phyloP scores from a whole-genome alignment of 225 moss, liverwort and hornwort species.

The Ulota crispa region DNA sequence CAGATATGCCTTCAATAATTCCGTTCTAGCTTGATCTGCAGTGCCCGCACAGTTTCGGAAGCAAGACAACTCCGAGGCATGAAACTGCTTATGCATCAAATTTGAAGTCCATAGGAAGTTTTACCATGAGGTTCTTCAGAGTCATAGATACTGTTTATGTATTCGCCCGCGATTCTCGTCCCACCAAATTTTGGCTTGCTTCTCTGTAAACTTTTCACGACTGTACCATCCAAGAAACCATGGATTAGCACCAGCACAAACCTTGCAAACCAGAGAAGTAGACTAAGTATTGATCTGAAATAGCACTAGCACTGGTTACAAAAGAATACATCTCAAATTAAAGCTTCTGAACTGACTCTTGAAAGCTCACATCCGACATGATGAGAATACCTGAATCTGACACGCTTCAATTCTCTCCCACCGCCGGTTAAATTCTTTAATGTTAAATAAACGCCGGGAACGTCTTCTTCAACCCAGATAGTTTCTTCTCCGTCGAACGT shows the following conservation, averaged over 20 bases:
- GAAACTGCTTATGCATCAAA: constrained; percentile 12
- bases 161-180: constrained; percentile 64
- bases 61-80: not conserved
- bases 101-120: not conserved
- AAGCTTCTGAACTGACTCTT: not conserved
- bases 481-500: constrained; percentile 49
- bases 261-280: not conserved
- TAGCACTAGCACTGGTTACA: not conserved
- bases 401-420: constrained; percentile 67
- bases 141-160: constrained; percentile 59
- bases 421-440: constrained; percentile 53
- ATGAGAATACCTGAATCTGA: constrained; percentile 60
- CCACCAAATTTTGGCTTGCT: constrained; percentile 72
- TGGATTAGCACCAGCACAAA: constrained; percentile 13
- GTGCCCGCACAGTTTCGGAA: constrained; percentile 1
- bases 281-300: not conserved
- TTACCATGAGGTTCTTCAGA: not conserved
- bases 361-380: not conserved
- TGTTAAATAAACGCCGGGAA: constrained; percentile 67
- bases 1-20: constrained; percentile 2
- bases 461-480: constrained; percentile 70
- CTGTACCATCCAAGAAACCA: constrained; percentile 33
- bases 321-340: not conserved
- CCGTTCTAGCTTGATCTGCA: constrained; percentile 17
- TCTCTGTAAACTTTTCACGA: constrained; percentile 68